phyloP scores from a whole-genome alignment of 305 asterid genomes.

The Fraxinus angustifolia region DNA sequence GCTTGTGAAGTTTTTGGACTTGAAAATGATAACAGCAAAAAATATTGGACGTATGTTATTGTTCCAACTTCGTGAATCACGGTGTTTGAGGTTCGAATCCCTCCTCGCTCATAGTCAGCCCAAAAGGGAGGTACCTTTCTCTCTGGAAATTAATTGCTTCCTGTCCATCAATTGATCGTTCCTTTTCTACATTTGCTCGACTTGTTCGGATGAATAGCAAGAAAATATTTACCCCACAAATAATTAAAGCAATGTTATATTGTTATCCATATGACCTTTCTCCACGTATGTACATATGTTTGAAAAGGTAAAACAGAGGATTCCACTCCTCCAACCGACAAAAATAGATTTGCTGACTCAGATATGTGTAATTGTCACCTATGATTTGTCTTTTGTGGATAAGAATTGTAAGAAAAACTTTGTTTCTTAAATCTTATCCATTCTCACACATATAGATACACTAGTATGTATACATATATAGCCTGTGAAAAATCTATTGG shows the following conservation, averaged over 20 bases:
- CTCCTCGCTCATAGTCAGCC: background rate
- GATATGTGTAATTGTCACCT: conserved; percentile 33
- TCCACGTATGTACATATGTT: background rate
- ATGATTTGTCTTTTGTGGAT: conserved; percentile 1
- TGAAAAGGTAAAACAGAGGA: background rate
- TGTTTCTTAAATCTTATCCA: background rate
- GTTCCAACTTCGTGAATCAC: background rate
- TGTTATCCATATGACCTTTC: background rate
- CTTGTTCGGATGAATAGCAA: background rate
- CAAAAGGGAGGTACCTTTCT: background rate
- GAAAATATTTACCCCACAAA: background rate
- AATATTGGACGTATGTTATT: background rate
- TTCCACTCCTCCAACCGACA: background rate
- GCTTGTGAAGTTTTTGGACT: background rate
- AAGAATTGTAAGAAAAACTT: background rate
- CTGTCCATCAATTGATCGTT: background rate
- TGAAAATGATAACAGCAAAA: background rate
- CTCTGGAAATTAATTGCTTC: background rate
- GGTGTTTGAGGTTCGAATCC: background rate
- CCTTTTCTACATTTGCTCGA: background rate
- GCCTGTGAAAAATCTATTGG: conserved; percentile 12
- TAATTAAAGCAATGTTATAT: background rate
- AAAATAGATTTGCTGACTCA: conserved; percentile 26
- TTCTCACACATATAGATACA: background rate
- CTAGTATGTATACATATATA: background rate